A percentile compares a stretch with the other conserved stretches of the same genome.
Evolutionary conservation across 257 asterid genomes (phyloP).

Genomic region (Primulina eburnea): DNA sequence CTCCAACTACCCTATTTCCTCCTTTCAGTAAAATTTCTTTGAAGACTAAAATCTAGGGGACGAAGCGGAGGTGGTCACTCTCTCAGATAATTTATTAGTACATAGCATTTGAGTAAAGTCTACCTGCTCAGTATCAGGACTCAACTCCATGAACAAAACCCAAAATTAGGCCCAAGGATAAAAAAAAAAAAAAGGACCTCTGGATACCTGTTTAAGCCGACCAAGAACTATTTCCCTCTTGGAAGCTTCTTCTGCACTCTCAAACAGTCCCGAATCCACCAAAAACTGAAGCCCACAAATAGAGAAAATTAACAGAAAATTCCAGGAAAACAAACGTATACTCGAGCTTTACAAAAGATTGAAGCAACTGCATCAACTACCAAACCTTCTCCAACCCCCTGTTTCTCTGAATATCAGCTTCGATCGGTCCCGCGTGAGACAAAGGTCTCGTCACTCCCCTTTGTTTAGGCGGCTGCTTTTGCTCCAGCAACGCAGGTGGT

Average conservation of each 20-base stretch:
- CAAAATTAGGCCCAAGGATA: not conserved
- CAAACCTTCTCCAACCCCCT: slow-evolving; percentile 76
- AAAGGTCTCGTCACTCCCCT: slow-evolving; percentile 76
- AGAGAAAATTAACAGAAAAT: slow-evolving; percentile 18
- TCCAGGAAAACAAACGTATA: slow-evolving; percentile 12
- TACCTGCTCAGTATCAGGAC: not conserved
- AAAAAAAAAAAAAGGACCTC: not conserved
- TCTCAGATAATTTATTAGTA: too few relatives aligned
- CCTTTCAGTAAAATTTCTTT: not conserved
- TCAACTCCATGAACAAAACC: too few relatives aligned
- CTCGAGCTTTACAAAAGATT: not conserved
- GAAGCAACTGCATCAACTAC: not conserved
- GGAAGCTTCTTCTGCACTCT: slow-evolving; percentile 65
- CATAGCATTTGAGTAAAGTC: not conserved
- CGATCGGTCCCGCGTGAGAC: slow-evolving; percentile 70
- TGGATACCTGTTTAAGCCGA: slow-evolving; percentile 67
- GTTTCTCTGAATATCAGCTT: slow-evolving; percentile 57
- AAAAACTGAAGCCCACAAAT: slow-evolving; percentile 44
- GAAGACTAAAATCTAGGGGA: not conserved
- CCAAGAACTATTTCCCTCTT: slow-evolving; percentile 69
- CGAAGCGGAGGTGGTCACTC: not conserved
- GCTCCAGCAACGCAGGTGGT: slow-evolving; percentile 35
- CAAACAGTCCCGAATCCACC: slow-evolving; percentile 71
- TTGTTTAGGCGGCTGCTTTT: slow-evolving; percentile 45
- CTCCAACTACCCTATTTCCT: not conserved